Base-by-base conservation (phyloP, 2,329 filamentous ascomycete genomes). In the Thelonectria blattea region DNA sequence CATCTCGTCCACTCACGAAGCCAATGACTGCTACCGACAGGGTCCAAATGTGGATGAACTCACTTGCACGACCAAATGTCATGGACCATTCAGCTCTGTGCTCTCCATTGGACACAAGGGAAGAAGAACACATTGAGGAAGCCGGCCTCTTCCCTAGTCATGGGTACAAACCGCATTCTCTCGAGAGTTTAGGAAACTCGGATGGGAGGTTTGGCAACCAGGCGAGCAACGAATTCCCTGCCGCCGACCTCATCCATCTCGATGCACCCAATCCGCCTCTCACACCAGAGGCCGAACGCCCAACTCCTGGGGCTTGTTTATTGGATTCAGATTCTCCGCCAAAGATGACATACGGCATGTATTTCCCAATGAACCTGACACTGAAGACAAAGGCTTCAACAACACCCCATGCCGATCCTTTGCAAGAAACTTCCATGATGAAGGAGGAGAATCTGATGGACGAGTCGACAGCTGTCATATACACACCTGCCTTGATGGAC, bases 401-500 rank as follows among this genome's bases (percentile, higher is more conserved):
- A 17, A 14, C 8, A 17, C 18, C 52, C 37, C 24, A 15, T 6
- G 14, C 14, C 43, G 24, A 34, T 22, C 27, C 22, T 22, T 47
- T 34, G 22, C 22, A 41, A 6, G 27, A 41, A 4, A 5, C 18
- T 11, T 14, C 24, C 11, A 4, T n/a, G 3, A 22, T n/a, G 20
- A 8, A 41, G 18, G 24, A 51, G 18, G 37, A 20, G 11, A 51
- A 63, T 45, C 45, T 70, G 42, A 66, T 70, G 58, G 68, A 69
- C 41, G 30, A 30, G 14, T 20, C 46, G 22, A 65, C 61, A 14
- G 56, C 15, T 2, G 60, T 50, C 9, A 58, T 70, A 22, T 4
- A 32, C n/a, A 60, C 20, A 7, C 63, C 61, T 0, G 56, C 58
- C 1, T 43, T 70, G 14, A 62, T 69, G 64, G 67, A 68, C 45